Evolutionary conservation across 1,284 basidiomycete species (phyloP).

Genomic region (Cryptococcus sp.): DNA sequence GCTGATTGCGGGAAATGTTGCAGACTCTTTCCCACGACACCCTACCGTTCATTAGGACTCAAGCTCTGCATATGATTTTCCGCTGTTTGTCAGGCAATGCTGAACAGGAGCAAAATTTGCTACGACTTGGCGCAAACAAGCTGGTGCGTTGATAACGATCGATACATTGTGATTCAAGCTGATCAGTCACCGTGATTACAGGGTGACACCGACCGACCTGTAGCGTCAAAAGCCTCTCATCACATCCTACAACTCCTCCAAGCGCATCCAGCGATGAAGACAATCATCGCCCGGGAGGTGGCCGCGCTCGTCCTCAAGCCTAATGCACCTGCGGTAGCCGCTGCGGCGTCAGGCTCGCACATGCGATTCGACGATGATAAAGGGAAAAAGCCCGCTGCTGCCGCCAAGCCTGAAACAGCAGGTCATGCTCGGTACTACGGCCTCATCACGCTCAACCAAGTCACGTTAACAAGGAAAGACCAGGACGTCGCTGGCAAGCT

Average conservation of each 20-base stretch:
- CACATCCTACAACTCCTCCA: constrained; percentile 88
- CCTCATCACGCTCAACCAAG: constrained; percentile 91
- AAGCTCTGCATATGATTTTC: constrained; percentile 72
- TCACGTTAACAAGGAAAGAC: constrained; percentile 74
- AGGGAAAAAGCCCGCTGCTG: constrained; percentile 38
- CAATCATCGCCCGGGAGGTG: constrained; percentile 84
- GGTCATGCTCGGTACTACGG: constrained; percentile 85
- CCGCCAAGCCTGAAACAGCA: constrained; percentile 55
- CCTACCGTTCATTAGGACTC: constrained; percentile 82
- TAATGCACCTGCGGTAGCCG: constrained; percentile 57
- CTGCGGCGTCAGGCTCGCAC: constrained; percentile 41
- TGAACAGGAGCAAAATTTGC: constrained; percentile 96
- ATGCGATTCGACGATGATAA: constrained; percentile 54
- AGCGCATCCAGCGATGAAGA: constrained; percentile 91
- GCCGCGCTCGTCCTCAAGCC: constrained; percentile 72
- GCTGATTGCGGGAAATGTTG: constrained; percentile 5
- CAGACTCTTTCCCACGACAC: constrained; percentile 79
- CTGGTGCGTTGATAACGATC: constrained; percentile 60
- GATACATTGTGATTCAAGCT: neutral
- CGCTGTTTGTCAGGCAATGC: constrained; percentile 84
- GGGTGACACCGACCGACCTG: constrained; percentile 86
- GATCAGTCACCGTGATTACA: constrained; percentile 42
- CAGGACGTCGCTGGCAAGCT: constrained; percentile 77
- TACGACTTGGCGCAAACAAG: constrained; percentile 92
- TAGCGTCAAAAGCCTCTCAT: constrained; percentile 88